phyloP scores from a whole-genome alignment of 768 basidiomycete genomes.

The Tylopilus vinaceipallidus region DNA sequence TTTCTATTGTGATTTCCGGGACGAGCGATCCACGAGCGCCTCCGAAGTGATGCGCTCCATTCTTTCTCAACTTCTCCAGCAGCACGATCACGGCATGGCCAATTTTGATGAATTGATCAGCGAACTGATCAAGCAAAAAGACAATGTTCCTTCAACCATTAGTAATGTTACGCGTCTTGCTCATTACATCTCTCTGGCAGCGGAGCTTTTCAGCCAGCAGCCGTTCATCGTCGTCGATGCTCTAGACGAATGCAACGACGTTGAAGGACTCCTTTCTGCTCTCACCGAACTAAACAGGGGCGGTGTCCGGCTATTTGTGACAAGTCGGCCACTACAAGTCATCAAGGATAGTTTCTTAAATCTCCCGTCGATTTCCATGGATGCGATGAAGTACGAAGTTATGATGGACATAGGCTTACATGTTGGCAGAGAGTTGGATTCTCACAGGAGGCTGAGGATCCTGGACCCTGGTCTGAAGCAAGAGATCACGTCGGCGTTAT shows the following conservation, averaged over 20 bases:
- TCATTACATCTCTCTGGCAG: not conserved
- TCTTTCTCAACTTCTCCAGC: slow-evolving; percentile 6
- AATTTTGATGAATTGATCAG: not conserved
- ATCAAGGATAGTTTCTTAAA: slow-evolving; percentile 4
- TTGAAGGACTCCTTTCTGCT: slow-evolving; percentile 1
- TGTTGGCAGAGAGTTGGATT: slow-evolving; percentile 4
- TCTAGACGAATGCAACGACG: slow-evolving; percentile 16
- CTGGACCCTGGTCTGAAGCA: not conserved
- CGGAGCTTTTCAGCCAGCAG: not conserved
- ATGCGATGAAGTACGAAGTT: not conserved
- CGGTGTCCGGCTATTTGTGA: slow-evolving; percentile 4
- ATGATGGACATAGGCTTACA: slow-evolving; percentile 5
- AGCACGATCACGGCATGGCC: not conserved
- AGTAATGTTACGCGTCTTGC: not conserved
- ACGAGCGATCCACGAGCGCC: slow-evolving; percentile 5
- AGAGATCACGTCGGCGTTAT: not conserved
- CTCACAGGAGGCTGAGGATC: slow-evolving; percentile 3
- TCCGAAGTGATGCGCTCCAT: slow-evolving; percentile 13
- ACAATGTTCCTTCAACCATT: not conserved
- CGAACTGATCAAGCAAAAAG: not conserved
- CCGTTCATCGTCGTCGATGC: slow-evolving; percentile 14
- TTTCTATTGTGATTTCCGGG: slow-evolving; percentile 18
- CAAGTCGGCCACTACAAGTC: slow-evolving; percentile 7
- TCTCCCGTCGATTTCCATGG: slow-evolving; percentile 5
- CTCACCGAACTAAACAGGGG: not conserved